A percentile compares a stretch with the other conserved stretches of the same genome.
phyloP scores from a whole-genome alignment of 73 alveolate species.

The Paramecium biaurelia region DNA sequence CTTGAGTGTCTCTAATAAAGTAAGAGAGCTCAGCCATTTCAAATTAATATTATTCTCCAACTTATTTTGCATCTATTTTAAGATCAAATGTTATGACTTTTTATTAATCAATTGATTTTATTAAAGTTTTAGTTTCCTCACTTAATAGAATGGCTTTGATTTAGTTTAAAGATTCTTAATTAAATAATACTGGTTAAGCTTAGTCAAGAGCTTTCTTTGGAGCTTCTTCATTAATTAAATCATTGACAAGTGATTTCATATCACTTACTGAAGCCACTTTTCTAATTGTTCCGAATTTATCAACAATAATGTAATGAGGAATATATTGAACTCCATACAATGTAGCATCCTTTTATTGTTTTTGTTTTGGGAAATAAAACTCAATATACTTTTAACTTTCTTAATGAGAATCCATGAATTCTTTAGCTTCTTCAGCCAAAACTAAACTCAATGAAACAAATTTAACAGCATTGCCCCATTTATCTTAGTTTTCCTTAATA shows the following conservation, averaged over 20 bases:
- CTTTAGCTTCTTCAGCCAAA: not conserved
- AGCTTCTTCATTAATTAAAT: not conserved
- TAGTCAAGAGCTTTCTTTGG: not conserved
- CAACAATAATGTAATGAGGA: constrained; percentile 16
- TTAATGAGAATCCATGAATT: not conserved
- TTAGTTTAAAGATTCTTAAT: not conserved
- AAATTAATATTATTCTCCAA: not conserved
- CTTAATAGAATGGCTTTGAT: not conserved
- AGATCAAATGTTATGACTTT: not conserved
- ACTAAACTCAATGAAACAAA: constrained; percentile 45
- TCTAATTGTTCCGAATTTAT: not conserved
- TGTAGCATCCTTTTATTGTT: not conserved
- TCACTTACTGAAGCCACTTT: not conserved
- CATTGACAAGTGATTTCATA: not conserved
- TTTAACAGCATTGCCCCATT: constrained; percentile 53
- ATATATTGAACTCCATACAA: constrained; percentile 2
- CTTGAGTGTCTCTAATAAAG: not conserved
- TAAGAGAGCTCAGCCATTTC: not conserved
- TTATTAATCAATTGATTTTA: not conserved
- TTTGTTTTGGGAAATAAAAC: not conserved
- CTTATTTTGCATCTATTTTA: not conserved
- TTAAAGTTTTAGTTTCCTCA: not conserved
- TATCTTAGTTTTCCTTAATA: not conserved
- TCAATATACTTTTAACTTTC: not conserved
- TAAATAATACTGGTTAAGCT: not conserved